These are phyloP conservation scores for Drechslerella stenobrocha DNA, from an alignment of 2,329 filamentous ascomycete species.

Conservation along the genomic window DNA sequence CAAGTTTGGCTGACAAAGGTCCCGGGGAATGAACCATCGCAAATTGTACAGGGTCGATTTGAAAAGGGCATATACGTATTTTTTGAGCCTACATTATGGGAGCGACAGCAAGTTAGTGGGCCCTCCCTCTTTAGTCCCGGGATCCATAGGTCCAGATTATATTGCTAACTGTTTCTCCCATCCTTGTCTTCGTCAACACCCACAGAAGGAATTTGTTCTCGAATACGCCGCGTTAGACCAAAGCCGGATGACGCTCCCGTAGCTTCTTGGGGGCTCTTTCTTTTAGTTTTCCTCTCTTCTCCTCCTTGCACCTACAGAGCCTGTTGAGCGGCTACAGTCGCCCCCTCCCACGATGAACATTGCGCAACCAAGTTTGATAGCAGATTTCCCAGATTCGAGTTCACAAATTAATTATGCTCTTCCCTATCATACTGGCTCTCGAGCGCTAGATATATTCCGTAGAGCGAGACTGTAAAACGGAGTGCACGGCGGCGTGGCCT, in stretches of 20 bases:
- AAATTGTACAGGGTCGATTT: slow-evolving; percentile 57
- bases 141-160: slow-evolving; percentile 1
- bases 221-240: slow-evolving; percentile 61
- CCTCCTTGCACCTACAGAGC: slow-evolving; percentile 11
- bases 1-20: slow-evolving; percentile 64
- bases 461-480: neutral
- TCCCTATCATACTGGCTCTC: neutral
- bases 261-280: neutral
- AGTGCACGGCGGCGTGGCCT: neutral
- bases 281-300: slow-evolving; percentile 1
- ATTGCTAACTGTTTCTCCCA: slow-evolving; percentile 22
- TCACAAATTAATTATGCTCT: neutral
- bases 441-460: neutral
- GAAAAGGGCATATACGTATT: slow-evolving; percentile 63
- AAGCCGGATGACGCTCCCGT: slow-evolving; percentile 45
- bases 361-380: slow-evolving; percentile 3
- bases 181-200: slow-evolving; percentile 4
- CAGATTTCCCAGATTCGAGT: neutral
- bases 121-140: neutral
- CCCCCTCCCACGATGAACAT: neutral
- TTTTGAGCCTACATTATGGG: slow-evolving; percentile 62
- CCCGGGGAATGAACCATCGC: slow-evolving; percentile 57
- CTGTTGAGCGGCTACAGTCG: neutral
- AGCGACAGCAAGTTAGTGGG: slow-evolving; percentile 58
- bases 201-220: slow-evolving; percentile 60